Percentiles rank a stretch among this genome's conserved stretches.
phyloP scores from a whole-genome alignment of 495 filamentous ascomycete species.

The Penicillium silybi region DNA sequence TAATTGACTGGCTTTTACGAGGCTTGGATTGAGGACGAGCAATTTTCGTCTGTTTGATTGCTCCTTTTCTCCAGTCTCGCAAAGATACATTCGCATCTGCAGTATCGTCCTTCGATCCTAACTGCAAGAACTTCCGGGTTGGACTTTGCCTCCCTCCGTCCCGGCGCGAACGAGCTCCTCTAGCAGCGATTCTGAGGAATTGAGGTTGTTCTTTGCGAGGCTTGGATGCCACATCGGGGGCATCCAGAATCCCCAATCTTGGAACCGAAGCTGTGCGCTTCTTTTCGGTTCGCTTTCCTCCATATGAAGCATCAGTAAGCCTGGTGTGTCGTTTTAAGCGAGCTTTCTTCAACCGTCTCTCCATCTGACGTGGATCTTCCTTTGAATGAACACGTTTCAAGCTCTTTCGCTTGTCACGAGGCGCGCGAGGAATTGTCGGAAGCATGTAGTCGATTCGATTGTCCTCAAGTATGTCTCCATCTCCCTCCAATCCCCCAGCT shows the following conservation, averaged over 20 bases:
- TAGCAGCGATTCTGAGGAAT: conserved; percentile 76
- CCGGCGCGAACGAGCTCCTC: conserved; percentile 56
- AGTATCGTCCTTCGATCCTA: conserved; percentile 71
- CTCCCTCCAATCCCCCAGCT: conserved; percentile 19
- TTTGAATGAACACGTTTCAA: conserved; percentile 35
- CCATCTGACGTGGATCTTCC: conserved; percentile 5
- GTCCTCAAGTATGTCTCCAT: conserved; percentile 50
- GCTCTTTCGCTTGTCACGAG: conserved; percentile 29
- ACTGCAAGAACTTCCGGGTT: conserved; percentile 64
- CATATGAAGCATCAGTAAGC: conserved; percentile 31
- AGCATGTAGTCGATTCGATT: conserved; percentile 58
- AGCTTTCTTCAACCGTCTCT: conserved; percentile 22
- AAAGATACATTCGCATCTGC: conserved; percentile 66
- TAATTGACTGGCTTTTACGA: conserved; percentile 19
- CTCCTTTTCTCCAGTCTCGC: conserved; percentile 72
- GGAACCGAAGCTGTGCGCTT: conserved; percentile 29
- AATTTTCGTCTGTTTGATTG: conserved; percentile 47
- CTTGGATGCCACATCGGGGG: conserved; percentile 41
- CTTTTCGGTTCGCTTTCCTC: conserved; percentile 26
- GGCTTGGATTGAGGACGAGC: conserved; percentile 18
- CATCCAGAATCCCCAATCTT: conserved; percentile 70
- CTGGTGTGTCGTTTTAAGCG: conserved; percentile 31
- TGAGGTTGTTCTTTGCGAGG: conserved; percentile 46
- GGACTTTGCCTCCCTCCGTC: conserved; percentile 72
- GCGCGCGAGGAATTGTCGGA: conserved; percentile 28